phyloP scores from a whole-genome alignment of 148 eudicot species.

The Vaccinium vitisidaea region DNA sequence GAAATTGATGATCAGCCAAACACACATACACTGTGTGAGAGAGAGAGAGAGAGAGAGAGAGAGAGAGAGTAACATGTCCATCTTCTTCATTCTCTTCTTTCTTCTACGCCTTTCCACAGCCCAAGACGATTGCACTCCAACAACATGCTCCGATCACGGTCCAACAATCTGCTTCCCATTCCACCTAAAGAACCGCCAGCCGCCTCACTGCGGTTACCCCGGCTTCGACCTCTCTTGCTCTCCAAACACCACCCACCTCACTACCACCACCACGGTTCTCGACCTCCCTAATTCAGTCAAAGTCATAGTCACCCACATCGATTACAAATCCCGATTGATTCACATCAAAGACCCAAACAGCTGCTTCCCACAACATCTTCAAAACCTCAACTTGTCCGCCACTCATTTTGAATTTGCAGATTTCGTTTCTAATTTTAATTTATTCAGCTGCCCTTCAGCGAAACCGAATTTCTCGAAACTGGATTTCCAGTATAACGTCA shows the following conservation, averaged over 20 bases:
- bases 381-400: neutral
- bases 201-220: neutral
- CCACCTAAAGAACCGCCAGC: neutral
- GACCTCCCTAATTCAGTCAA: neutral
- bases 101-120: neutral
- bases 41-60: neutral
- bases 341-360: neutral
- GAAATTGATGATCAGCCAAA: too few relatives aligned
- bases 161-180: neutral
- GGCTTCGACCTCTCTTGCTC: constrained; percentile 4
- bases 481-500: too few relatives aligned
- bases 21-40: neutral
- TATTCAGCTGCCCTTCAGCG: constrained; percentile 2
- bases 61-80: neutral
- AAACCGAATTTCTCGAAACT: too few relatives aligned
- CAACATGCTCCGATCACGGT: neutral
- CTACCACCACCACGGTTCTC: neutral
- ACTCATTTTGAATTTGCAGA: neutral
- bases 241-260: neutral
- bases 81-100: neutral
- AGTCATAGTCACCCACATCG: neutral
- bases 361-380: neutral
- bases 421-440: neutral
- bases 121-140: neutral
- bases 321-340: neutral